These are phyloP conservation scores for Fusarium longipes DNA, from an alignment of 2,329 filamentous ascomycete species.

Conservation along the genomic window DNA sequence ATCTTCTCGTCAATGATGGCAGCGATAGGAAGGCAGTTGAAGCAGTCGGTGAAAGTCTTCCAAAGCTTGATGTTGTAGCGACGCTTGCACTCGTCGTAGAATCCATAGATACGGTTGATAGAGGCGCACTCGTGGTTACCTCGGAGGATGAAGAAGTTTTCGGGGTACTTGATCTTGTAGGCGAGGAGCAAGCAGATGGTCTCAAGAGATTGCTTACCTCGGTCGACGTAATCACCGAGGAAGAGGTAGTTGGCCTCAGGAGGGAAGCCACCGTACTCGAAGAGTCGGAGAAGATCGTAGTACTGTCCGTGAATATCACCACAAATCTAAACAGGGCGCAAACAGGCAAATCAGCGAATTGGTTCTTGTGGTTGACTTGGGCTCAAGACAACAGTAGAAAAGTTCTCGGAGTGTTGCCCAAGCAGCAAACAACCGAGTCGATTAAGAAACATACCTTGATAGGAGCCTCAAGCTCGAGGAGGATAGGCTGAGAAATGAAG, in stretches of 20 bases:
- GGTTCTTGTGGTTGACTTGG: background rate
- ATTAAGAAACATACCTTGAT: slow-evolving; percentile 81
- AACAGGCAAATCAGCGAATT: slow-evolving; percentile 30
- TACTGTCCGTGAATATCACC: slow-evolving; percentile 99
- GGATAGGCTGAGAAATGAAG: slow-evolving; percentile 98
- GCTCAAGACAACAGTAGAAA: slow-evolving; percentile 2
- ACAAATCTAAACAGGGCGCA: slow-evolving; percentile 77
- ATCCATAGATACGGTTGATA: slow-evolving; percentile 99
- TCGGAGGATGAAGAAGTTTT: slow-evolving; percentile 99
- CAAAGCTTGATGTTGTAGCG: slow-evolving; percentile 99
- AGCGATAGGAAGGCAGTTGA: slow-evolving; percentile 98
- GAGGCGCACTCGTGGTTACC: slow-evolving; percentile 99
- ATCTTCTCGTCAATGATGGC: slow-evolving; percentile 99
- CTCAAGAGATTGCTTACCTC: slow-evolving; percentile 98
- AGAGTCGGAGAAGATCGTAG: slow-evolving; percentile 95
- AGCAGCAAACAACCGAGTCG: slow-evolving; percentile 1
- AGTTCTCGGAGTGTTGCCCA: slow-evolving; percentile 1
- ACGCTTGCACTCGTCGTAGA: slow-evolving; percentile 99
- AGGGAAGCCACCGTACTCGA: slow-evolving; percentile 98
- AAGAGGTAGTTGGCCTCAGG: slow-evolving; percentile 99
- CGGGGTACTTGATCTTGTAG: slow-evolving; percentile 99
- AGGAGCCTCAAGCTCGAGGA: slow-evolving; percentile 96
- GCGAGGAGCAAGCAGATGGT: slow-evolving; percentile 96
- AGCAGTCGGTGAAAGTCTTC: slow-evolving; percentile 99
- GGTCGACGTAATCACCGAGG: slow-evolving; percentile 97